Evolutionary conservation across 2,329 filamentous ascomycete genomes (phyloP).

Genomic region (Pseudocercospora pini-densiflorae): DNA sequence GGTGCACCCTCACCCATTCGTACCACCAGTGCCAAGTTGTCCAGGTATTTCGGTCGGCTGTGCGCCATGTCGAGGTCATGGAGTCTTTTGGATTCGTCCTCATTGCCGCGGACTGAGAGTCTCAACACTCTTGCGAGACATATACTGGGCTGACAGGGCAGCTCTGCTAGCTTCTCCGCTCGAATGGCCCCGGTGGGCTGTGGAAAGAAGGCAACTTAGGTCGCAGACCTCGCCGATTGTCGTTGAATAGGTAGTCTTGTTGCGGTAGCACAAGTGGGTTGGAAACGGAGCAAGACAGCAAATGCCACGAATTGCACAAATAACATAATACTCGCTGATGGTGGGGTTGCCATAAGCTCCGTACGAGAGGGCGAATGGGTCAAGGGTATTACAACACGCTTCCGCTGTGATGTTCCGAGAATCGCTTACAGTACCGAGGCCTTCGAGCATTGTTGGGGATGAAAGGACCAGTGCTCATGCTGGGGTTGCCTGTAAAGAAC

Average conservation of each 20-base stretch:
- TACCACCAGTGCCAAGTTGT: conserved; percentile 22
- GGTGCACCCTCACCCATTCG: conserved; percentile 25
- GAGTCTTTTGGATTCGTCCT: conserved; percentile 23
- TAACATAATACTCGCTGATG: neutral
- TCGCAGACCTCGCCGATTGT: neutral
- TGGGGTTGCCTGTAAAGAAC: neutral
- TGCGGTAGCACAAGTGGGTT: neutral
- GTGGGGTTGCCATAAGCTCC: neutral
- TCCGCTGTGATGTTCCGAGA: neutral
- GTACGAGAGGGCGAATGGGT: conserved; percentile 4
- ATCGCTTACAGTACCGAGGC: neutral
- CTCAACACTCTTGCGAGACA: neutral
- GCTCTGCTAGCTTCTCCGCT: neutral
- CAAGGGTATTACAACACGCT: neutral
- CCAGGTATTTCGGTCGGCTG: conserved; percentile 23
- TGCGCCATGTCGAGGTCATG: conserved; percentile 33
- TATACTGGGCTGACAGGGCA: neutral
- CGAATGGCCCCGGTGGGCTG: neutral
- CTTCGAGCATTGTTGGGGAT: neutral
- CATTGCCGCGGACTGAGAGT: neutral
- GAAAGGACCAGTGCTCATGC: neutral
- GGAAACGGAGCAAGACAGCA: neutral
- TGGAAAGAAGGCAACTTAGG: neutral
- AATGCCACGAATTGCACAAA: neutral
- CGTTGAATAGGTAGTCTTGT: neutral